Base-by-base conservation (phyloP, 306 rosid genomes). In the Comarum palustre region DNA sequence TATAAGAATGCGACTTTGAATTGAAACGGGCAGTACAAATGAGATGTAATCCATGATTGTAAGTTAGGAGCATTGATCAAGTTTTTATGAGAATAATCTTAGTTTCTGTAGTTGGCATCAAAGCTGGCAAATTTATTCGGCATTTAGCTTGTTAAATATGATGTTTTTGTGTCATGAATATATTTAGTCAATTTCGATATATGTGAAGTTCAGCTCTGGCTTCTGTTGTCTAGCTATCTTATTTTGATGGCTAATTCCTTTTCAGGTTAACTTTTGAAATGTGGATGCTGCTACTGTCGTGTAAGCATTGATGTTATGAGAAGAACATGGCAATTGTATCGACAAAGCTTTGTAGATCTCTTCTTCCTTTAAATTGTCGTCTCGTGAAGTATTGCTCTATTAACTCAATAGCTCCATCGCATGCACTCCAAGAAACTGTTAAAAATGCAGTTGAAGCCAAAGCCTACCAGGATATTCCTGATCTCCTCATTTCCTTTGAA, bases 401-500 rank as follows among this genome's bases (percentile, higher is more conserved):
- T 67, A 79, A 31, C 76, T 69, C 79, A 20, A 24, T 72, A 6
- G 77, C 84, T 46, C 78, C 92, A 41, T 66, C 72, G 32, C 82
- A 75, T 62, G 19, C 64, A 7, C 81, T 86, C 66, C 90, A 83
- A 68, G 83, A 84, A 48, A 74, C 61, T 55, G 63, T 90, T 16
- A 79, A 77, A 79, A 81, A 77, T 47, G 86, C 83, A 60, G 86
- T 90, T 72, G 84, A 82, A 77, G 74, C 86, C 77, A 90, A 86
- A 81, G 74, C 82, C 72, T 93, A 89, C 25, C 64, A 75, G 63
- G 78, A 82, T 78, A 87, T 90, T 71, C 90, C 96, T 3, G 89
- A 90, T 73, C 41, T 87, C 59, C 74, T 93, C 75, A 63, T 55
- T 64, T 78, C 79, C 1, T 52, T 84, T 38, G 77, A 10, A 12